Evolutionary conservation across 2,329 filamentous ascomycete species (phyloP).

Genomic region (Sarocladium brachiariae): DNA sequence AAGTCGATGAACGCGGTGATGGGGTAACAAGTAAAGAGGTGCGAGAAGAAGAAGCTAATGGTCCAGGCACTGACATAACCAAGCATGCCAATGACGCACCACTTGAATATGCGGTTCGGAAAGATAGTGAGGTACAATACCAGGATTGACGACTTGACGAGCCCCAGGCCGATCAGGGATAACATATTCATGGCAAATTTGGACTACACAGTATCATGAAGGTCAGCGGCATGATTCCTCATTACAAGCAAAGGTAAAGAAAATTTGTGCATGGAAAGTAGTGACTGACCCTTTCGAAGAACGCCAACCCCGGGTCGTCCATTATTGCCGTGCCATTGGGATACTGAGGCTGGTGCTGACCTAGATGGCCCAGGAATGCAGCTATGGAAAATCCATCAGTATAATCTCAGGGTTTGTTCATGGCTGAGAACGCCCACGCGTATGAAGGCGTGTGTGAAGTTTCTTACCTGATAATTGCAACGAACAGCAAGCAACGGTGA

Average conservation of each 20-base stretch:
- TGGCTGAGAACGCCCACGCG: not conserved
- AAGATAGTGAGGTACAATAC: not conserved
- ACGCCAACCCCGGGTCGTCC: not conserved
- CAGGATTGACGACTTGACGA: not conserved
- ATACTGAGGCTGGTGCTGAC: not conserved
- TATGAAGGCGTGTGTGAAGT: not conserved
- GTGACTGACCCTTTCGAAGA: not conserved
- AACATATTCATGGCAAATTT: slow-evolving; percentile 1
- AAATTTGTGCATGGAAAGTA: not conserved
- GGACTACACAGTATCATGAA: not conserved
- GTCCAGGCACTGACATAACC: not conserved
- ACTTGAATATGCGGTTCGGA: not conserved
- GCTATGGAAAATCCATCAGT: not conserved
- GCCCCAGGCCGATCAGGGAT: not conserved
- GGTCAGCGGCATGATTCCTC: not conserved
- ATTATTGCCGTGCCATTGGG: not conserved
- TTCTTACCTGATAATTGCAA: not conserved
- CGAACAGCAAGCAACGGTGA: not conserved
- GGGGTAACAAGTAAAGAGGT: not conserved
- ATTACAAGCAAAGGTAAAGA: not conserved
- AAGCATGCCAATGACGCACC: not conserved
- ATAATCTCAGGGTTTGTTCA: not conserved
- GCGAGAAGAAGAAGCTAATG: slow-evolving; percentile 2
- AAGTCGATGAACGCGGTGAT: slow-evolving; percentile 1
- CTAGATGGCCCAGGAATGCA: not conserved